phyloP scores from a whole-genome alignment of 306 rosid species.

The Rubus parviflorus region DNA sequence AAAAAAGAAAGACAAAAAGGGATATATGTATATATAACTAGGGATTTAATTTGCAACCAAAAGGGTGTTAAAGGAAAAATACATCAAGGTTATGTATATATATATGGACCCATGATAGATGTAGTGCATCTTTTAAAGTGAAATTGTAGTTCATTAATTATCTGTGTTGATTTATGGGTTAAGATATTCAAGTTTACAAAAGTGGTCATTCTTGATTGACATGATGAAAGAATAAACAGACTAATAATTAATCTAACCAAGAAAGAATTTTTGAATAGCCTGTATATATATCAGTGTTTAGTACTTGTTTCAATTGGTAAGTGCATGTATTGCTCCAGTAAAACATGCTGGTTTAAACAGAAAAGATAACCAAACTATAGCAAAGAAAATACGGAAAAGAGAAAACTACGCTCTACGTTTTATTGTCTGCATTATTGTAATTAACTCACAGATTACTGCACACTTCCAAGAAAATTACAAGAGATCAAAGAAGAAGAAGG shows the following conservation, averaged over 20 bases:
- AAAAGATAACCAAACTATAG: neutral
- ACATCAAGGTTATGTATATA: neutral
- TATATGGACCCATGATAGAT: neutral
- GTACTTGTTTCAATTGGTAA: neutral
- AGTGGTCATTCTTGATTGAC: neutral
- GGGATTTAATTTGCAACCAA: neutral
- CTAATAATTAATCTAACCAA: neutral
- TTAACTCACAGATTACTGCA: conserved; percentile 17
- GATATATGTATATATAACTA: neutral
- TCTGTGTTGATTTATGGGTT: neutral
- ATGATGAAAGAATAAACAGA: neutral
- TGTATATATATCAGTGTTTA: neutral
- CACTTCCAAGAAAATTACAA: conserved; percentile 21
- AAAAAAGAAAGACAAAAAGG: conserved; percentile 12
- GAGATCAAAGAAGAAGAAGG: conserved; percentile 1
- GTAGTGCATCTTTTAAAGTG: neutral
- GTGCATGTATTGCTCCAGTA: neutral
- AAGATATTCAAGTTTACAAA: neutral
- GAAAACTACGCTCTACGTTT: neutral
- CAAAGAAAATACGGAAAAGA: neutral
- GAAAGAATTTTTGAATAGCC: neutral
- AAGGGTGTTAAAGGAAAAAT: neutral
- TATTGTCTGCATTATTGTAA: conserved; percentile 17
- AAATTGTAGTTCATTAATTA: neutral
- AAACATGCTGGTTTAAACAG: neutral